Evolutionary conservation across 2,329 filamentous ascomycete species (phyloP), one percentile per base, ranked within the genome.

Genomic region (Diaporthe capsici): DNA sequence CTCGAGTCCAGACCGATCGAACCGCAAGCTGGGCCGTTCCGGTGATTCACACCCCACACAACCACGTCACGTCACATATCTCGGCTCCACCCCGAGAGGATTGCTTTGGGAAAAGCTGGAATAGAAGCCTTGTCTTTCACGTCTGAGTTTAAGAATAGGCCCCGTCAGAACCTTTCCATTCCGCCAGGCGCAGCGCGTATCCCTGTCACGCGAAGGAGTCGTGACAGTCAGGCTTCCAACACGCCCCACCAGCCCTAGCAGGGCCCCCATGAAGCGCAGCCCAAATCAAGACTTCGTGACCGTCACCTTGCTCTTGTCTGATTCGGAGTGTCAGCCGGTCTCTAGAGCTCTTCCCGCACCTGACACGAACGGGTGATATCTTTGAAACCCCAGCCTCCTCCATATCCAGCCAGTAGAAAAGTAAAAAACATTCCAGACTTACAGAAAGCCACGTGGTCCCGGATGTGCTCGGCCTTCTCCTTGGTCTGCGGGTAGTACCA

Each of bases 401-500:
- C 34, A 34, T 34, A 34, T 39, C 47, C 47, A n/a, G 61, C 42
- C 57, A 15, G 57, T 37, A 60, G 31, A 13, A 31, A 44, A 49
- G 25, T 34, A 63, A n/a, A 39, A 39, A 28, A 37, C 12, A 28
- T 37, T 44, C 53, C 71, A 22, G 61, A 80, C 89, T 87, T 82
- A 88, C 90, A 91, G 79, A 92, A 92, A 6, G 90, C 90, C 53
- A 92, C 87, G 79, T 89, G 85, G 58, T 86, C 87, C 80, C 88
- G 88, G 78, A 92, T 90, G 71, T 85, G 81, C 42, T 86, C 86
- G 60, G 86, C 87, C 34, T 87, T 86, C 72, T 87, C 86, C 79
- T 83, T 83, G 1, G 90, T 86, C 57, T 86, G 80, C 3, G 89
- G 85, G 77, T 92, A 92, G 78, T 88, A 91, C 90, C 90, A 92